phyloP scores from a whole-genome alignment of 2,329 filamentous ascomycete genomes.

The Hypoxylon rubiginosum region DNA sequence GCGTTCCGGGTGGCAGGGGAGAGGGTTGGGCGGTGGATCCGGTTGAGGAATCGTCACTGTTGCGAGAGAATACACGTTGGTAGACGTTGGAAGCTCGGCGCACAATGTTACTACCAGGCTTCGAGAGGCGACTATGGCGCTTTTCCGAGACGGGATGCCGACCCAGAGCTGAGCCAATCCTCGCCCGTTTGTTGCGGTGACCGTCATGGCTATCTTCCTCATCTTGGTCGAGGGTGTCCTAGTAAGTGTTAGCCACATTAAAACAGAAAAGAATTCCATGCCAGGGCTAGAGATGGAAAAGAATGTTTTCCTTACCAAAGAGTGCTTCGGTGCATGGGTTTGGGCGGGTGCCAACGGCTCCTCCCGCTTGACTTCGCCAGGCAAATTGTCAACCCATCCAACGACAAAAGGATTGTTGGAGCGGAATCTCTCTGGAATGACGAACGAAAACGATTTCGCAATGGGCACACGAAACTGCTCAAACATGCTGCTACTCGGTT shows the following conservation, averaged over 20 bases:
- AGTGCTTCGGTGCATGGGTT: constrained; percentile 44
- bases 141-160: constrained; percentile 20
- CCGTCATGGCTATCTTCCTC: constrained; percentile 26
- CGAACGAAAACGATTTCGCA: constrained; percentile 47
- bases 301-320: constrained; percentile 40
- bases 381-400: constrained; percentile 49
- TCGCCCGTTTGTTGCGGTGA: constrained; percentile 46
- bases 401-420: constrained; percentile 44
- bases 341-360: constrained; percentile 37
- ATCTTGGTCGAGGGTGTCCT: constrained; percentile 37
- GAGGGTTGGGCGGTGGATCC: constrained; percentile 24
- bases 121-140: constrained; percentile 29
- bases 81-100: constrained; percentile 43
- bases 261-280: neutral
- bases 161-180: constrained; percentile 16
- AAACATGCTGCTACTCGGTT: constrained; percentile 53
- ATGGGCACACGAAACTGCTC: constrained; percentile 37
- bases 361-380: constrained; percentile 30
- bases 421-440: constrained; percentile 44
- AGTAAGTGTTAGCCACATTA: neutral
- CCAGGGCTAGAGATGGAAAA: too few relatives aligned
- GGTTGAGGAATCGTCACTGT: constrained; percentile 3
- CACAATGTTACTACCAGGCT: constrained; percentile 35
- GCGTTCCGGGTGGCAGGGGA: constrained; percentile 30
- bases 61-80: constrained; percentile 33